A percentile compares a stretch with the other conserved stretches of the same genome.
These are phyloP conservation scores for Camelina hispida DNA, from an alignment of 345 rosid genomes.

Conservation along the genomic window DNA sequence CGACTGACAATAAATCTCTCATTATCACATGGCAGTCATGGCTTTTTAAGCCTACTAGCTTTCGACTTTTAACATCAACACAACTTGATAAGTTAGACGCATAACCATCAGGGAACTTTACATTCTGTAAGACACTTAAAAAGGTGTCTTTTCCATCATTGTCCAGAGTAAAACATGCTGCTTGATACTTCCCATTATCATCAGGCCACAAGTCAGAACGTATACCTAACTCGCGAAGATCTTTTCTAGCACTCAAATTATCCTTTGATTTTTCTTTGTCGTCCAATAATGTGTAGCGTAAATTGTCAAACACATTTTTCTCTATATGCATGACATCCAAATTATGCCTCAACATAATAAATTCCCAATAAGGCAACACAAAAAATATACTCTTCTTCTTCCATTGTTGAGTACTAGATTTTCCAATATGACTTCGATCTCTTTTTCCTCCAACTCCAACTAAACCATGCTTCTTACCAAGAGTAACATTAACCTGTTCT, in stretches of 20 bases:
- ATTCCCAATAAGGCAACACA: background rate
- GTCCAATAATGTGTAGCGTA: background rate
- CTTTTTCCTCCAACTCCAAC: background rate
- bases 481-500: background rate
- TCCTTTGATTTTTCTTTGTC: background rate
- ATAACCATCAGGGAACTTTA: background rate
- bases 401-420: background rate
- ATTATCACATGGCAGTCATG: background rate
- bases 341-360: too few relatives aligned
- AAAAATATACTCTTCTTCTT: background rate
- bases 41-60: background rate
- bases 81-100: background rate
- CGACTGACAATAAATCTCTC: background rate
- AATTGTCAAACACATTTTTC: too few relatives aligned
- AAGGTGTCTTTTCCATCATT: background rate
- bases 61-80: conserved; percentile 1
- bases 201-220: too few relatives aligned
- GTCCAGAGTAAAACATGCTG: background rate
- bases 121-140: background rate
- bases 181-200: background rate
- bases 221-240: background rate
- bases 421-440: background rate
- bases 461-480: background rate
- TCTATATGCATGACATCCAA: too few relatives aligned
- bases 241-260: too few relatives aligned